Percentiles rank a stretch among this genome's conserved stretches.
Evolutionary conservation across 176 grass and related monocot species (phyloP).

Genomic region (Rhynchospora pubera): DNA sequence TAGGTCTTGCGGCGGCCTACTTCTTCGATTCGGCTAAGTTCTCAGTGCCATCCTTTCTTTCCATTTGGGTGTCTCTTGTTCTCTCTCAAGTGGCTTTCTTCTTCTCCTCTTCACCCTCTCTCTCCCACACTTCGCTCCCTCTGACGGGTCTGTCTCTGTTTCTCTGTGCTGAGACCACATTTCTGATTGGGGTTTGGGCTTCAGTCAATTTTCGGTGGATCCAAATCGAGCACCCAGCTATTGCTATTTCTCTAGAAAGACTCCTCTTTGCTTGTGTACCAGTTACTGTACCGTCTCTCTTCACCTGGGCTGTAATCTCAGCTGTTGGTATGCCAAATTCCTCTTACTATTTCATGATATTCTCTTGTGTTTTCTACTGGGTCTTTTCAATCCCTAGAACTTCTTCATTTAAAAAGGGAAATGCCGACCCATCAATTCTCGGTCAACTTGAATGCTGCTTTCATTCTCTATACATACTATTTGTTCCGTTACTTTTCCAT

Average conservation of each 20-base stretch:
- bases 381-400: slow-evolving; percentile 72
- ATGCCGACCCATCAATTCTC: slow-evolving; percentile 56
- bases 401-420: slow-evolving; percentile 67
- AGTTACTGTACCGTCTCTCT: slow-evolving; percentile 42
- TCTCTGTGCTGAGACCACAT: slow-evolving; percentile 82
- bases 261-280: slow-evolving; percentile 87
- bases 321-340: slow-evolving; percentile 79
- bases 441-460: slow-evolving; percentile 72
- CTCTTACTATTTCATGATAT: slow-evolving; percentile 69
- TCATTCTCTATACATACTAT: slow-evolving; percentile 67
- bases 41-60: slow-evolving; percentile 63
- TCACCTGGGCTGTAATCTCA: slow-evolving; percentile 80
- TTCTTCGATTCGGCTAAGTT: slow-evolving; percentile 66
- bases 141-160: slow-evolving; percentile 71
- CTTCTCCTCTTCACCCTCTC: slow-evolving; percentile 70
- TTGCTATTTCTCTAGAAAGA: slow-evolving; percentile 61
- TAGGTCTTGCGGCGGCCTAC: slow-evolving; percentile 68
- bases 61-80: slow-evolving; percentile 66
- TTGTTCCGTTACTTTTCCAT: slow-evolving; percentile 72
- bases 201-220: slow-evolving; percentile 98
- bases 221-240: slow-evolving; percentile 93
- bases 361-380: slow-evolving; percentile 90
- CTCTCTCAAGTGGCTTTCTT: slow-evolving; percentile 76
- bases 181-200: slow-evolving; percentile 89
- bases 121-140: slow-evolving; percentile 39